A percentile compares a stretch with the other conserved stretches of the same genome.
phyloP scores from a whole-genome alignment of 192 early-diverging fungal species.

The Phycomyces blakesleeanus region DNA sequence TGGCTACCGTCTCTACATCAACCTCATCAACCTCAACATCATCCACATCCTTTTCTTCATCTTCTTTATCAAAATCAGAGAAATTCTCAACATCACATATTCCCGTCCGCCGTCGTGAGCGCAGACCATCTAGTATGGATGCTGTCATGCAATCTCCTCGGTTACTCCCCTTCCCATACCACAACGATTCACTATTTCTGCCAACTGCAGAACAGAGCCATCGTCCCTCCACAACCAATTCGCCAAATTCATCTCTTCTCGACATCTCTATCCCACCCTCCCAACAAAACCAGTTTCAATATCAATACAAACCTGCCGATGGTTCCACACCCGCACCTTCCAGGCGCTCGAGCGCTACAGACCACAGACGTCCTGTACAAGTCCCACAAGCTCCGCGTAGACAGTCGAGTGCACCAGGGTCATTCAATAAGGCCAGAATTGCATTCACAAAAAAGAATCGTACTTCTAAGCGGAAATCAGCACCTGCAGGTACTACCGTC shows the following conservation, averaged over 20 bases:
- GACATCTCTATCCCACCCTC: not conserved
- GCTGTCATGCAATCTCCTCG: slow-evolving; percentile 10
- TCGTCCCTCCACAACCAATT: not conserved
- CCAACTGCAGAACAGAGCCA: slow-evolving; percentile 14
- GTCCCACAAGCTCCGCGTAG: not conserved
- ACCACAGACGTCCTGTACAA: not conserved
- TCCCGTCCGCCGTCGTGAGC: not conserved
- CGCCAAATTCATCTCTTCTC: not conserved
- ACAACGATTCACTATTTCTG: slow-evolving; percentile 19
- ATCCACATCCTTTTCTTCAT: too few species aligned
- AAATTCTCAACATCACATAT: not conserved
- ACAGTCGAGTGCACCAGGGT: not conserved
- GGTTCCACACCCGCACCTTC: not conserved
- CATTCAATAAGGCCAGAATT: not conserved
- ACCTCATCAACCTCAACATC: too few species aligned
- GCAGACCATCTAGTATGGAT: not conserved
- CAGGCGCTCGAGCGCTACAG: not conserved
- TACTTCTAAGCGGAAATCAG: not conserved
- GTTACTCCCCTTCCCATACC: slow-evolving; percentile 16
- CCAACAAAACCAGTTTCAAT: too few species aligned
- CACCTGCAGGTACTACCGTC: not conserved
- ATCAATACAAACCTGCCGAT: not conserved
- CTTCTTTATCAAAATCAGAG: too few species aligned
- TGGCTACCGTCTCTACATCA: not conserved
- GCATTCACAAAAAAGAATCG: not conserved